These are phyloP conservation scores for Aspergillus neotritici DNA, from an alignment of 2,329 filamentous ascomycete species.

Conservation along the genomic window DNA sequence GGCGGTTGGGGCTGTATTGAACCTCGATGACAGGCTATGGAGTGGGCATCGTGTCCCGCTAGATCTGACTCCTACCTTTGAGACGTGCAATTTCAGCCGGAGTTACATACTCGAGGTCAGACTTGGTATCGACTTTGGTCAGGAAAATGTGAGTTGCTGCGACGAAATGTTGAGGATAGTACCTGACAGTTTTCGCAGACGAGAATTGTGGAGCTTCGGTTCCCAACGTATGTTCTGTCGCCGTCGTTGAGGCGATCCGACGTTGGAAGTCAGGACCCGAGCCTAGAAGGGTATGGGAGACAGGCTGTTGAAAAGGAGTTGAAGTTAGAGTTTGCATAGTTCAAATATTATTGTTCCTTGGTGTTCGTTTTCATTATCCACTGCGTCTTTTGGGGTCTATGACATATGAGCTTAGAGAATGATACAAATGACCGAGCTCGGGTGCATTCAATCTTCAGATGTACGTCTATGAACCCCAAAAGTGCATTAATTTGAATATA, in stretches of 20 bases:
- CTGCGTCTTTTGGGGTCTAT: background rate
- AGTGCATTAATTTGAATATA: no score
- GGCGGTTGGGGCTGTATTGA: background rate
- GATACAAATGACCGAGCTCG: background rate
- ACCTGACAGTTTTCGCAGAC: background rate
- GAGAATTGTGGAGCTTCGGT: conserved; percentile 13
- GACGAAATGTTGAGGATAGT: background rate
- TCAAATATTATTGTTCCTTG: background rate
- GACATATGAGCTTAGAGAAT: background rate
- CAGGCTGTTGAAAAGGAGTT: background rate
- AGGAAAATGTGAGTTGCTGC: conserved; percentile 5
- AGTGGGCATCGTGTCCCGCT: conserved; percentile 6
- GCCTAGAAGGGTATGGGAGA: no score
- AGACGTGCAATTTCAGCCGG: conserved; percentile 16
- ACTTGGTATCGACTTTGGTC: conserved; percentile 11
- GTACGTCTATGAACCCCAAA: background rate
- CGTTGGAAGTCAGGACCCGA: no score
- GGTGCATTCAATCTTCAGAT: background rate
- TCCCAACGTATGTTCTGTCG: conserved; percentile 12
- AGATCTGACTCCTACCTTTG: conserved; percentile 10
- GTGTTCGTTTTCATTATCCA: background rate
- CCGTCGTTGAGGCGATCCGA: background rate
- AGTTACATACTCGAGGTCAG: conserved; percentile 10
- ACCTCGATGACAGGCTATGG: background rate
- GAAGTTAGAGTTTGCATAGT: background rate